phyloP scores from a whole-genome alignment of 192 early-diverging fungal species.

The Rhizophagus sp. region DNA sequence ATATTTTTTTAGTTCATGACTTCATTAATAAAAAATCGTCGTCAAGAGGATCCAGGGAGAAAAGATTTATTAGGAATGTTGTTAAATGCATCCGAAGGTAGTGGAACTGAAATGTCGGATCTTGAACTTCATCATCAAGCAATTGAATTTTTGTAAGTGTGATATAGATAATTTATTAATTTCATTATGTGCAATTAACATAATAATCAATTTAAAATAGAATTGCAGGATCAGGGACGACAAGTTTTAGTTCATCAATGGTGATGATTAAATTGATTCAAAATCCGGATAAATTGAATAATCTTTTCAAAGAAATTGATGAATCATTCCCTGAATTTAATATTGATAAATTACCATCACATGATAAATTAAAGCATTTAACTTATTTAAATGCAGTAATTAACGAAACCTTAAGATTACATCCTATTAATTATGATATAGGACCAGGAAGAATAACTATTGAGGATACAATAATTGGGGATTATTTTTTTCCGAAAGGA shows the following conservation, averaged over 20 bases:
- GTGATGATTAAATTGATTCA: slow-evolving; percentile 36
- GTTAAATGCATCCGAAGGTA: slow-evolving; percentile 24
- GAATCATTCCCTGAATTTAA: slow-evolving; percentile 29
- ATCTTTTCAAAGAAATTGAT: slow-evolving; percentile 34
- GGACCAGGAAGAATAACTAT: slow-evolving; percentile 28
- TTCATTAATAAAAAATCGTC: slow-evolving; percentile 2
- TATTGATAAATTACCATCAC: slow-evolving; percentile 28
- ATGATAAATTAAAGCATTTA: slow-evolving; percentile 49
- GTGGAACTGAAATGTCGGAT: slow-evolving; percentile 20
- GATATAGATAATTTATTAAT: not conserved
- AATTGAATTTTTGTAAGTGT: slow-evolving; percentile 13
- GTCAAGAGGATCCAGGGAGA: not conserved
- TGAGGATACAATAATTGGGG: slow-evolving; percentile 43
- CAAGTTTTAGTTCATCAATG: slow-evolving; percentile 31
- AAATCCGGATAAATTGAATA: slow-evolving; percentile 32
- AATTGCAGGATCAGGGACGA: slow-evolving; percentile 41
- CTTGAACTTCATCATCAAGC: slow-evolving; percentile 34
- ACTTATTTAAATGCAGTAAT: slow-evolving; percentile 54
- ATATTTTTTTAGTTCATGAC: slow-evolving; percentile 4
- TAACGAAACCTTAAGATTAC: slow-evolving; percentile 55
- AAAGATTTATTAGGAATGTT: slow-evolving; percentile 44
- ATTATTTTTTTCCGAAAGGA: slow-evolving; percentile 47
- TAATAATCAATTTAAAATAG: slow-evolving; percentile 8
- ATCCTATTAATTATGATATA: slow-evolving; percentile 44
- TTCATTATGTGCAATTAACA: not conserved